These are phyloP conservation scores for Pseudoscleropodium purum DNA, from an alignment of 225 moss, liverwort and hornwort genomes.

Conservation along the genomic window DNA sequence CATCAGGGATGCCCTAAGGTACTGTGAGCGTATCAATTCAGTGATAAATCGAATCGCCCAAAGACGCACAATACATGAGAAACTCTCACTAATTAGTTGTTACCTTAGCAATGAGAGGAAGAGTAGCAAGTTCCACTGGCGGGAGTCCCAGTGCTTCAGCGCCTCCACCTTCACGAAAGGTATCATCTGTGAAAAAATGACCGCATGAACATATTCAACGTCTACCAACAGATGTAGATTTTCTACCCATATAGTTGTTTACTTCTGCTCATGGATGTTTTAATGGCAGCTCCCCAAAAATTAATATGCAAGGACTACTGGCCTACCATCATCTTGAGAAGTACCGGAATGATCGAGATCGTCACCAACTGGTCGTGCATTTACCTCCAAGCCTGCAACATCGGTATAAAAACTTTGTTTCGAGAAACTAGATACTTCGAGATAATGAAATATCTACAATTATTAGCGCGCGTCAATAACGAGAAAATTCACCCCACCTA, in stretches of 20 bases:
- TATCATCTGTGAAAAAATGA: constrained; percentile 51
- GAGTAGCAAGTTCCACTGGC: constrained; percentile 71
- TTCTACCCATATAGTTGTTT: background rate
- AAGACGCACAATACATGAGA: background rate
- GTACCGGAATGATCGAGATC: constrained; percentile 94
- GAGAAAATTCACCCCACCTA: constrained; percentile 9
- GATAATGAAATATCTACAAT: background rate
- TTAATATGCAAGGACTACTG: background rate
- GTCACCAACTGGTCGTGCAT: constrained; percentile 67
- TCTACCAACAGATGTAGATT: background rate
- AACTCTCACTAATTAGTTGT: background rate
- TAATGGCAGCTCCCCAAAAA: background rate
- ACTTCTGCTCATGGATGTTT: background rate
- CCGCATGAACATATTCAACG: constrained; percentile 11
- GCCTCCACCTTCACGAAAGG: constrained; percentile 65
- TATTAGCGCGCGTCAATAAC: background rate
- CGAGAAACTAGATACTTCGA: background rate
- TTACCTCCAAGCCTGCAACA: constrained; percentile 64
- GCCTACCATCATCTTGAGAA: constrained; percentile 95
- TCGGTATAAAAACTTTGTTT: background rate
- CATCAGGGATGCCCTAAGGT: background rate
- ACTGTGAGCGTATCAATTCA: background rate
- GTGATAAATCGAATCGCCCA: background rate
- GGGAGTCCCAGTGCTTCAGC: constrained; percentile 68
- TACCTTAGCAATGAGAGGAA: constrained; percentile 94